Conservation (phyloP, 2,329 filamentous ascomycete species). For the Fusarium sp. region DNA sequence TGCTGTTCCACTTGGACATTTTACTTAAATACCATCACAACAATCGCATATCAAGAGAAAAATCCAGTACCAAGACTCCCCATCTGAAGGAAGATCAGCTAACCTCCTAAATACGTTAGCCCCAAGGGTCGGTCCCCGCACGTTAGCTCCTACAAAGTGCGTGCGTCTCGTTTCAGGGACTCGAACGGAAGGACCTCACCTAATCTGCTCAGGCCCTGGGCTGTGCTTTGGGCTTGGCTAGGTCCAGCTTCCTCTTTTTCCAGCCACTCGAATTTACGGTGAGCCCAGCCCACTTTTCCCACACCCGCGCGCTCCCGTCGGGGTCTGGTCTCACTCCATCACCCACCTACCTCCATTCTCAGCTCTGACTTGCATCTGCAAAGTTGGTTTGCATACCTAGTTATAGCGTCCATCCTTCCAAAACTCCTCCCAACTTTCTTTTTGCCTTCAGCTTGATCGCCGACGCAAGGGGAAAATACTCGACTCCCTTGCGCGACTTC, state of each 20-base stretch:
- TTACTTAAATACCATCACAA: neutral
- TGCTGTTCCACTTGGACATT: neutral
- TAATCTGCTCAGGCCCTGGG: neutral
- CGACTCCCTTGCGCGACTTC: neutral
- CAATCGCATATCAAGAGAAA: neutral
- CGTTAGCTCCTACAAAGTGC: constrained; percentile 7
- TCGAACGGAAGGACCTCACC: neutral
- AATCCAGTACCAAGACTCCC: neutral
- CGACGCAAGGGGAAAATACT: neutral
- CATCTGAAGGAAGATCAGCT: neutral
- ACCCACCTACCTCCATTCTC: neutral
- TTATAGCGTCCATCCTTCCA: constrained; percentile 1
- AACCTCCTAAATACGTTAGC: neutral
- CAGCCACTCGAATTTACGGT: constrained; percentile 48
- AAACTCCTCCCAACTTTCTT: too few species aligned
- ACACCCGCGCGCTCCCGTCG: neutral
- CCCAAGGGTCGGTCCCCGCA: neutral
- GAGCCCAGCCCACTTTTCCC: constrained; percentile 13
- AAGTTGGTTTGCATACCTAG: constrained; percentile 22
- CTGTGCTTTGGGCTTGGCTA: too few species aligned
- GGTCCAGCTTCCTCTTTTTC: too few species aligned
- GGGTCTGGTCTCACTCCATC: too few species aligned
- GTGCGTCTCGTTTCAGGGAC: constrained; percentile 6
- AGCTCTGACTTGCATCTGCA: constrained; percentile 38
- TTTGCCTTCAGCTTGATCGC: neutral